Evolutionary conservation across 1,284 basidiomycete species (phyloP), one percentile per base, ranked within the genome.

Genomic region (Ustilago vetiveriae): DNA sequence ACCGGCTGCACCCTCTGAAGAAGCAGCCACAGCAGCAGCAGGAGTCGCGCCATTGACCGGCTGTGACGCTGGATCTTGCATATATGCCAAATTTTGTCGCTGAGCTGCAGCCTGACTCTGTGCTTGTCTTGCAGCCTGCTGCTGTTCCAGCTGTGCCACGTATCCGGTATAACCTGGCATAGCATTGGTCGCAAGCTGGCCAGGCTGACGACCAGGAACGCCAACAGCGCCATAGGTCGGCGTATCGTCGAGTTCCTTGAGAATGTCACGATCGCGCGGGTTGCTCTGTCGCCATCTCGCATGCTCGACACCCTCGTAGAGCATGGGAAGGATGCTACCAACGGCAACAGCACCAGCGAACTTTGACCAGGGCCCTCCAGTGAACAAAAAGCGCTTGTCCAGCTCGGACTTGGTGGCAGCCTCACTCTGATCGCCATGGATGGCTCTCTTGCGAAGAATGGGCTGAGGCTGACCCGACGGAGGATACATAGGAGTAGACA

Each of bases 151-250:
- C n/a, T 38, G 16, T 6, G 32, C 4, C 4, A 58, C 21, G 36
- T 58, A 63, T n/a, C 38, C n/a, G 8, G 7, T 8, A 21, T 59
- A 69, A 4, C 66, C 66, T 21, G 66, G 66, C 54, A 69, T 63
- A 10, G 54, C 66, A 21, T 58, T 55, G 7, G 51, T 54, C 4
- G 66, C 66, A 7, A 63, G 40, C 51, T 69, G 66, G 7, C 66
- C 66, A 0, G 66, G 66, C 7, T 40, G 8, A 9, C 35, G 55
- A 26, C 51, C 51, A 10, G 59, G 59, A 13, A 69, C 66, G 3
- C 66, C 66, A 2, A 69, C 66, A 10, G 66, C 66, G 22, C 66
- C 66, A 21, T 59, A 69, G 16, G 48, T 63, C 2, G 59, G 59
- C 13, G 47, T 59, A 10, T 49, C 19, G 30, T 69, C 66, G 13